Percentiles rank a stretch among this genome's conserved stretches.
Conservation (phyloP, 345 rosid species). For the Mercurialis annua region DNA sequence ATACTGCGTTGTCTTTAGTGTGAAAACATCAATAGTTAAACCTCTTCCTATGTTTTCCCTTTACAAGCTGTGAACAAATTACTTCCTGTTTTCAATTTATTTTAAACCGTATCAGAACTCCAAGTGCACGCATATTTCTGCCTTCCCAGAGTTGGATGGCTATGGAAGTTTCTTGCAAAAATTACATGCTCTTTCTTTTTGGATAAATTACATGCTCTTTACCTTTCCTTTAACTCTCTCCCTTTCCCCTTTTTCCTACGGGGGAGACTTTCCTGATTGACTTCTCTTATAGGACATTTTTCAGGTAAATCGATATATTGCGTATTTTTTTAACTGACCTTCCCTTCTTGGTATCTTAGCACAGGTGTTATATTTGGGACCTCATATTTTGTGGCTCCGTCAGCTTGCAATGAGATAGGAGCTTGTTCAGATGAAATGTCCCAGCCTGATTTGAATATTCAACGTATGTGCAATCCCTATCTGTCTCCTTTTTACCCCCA, state of each 20-base stretch:
- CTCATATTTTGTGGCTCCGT: constrained; percentile 68
- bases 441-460: constrained; percentile 62
- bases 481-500: constrained; percentile 1
- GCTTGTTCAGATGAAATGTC: constrained; percentile 52
- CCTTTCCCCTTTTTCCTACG: not conserved
- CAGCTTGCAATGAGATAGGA: constrained; percentile 57
- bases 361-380: constrained; percentile 62
- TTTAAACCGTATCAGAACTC: not conserved
- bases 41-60: not conserved
- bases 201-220: too few relatives aligned
- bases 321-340: constrained; percentile 2
- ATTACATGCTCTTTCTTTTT: too few relatives aligned
- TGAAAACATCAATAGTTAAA: not conserved
- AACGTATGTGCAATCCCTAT: constrained; percentile 44
- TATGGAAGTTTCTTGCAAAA: not conserved
- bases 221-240: not conserved
- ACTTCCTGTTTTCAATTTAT: not conserved
- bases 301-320: not conserved
- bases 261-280: not conserved
- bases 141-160: not conserved
- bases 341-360: constrained; percentile 12
- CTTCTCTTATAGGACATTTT: not conserved
- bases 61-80: not conserved
- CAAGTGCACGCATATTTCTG: too few relatives aligned
- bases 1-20: not conserved